Evolutionary conservation across 1,284 basidiomycete genomes (phyloP), one percentile per base, ranked within the genome.

Genomic region (Lentinula novae-zelandiae): DNA sequence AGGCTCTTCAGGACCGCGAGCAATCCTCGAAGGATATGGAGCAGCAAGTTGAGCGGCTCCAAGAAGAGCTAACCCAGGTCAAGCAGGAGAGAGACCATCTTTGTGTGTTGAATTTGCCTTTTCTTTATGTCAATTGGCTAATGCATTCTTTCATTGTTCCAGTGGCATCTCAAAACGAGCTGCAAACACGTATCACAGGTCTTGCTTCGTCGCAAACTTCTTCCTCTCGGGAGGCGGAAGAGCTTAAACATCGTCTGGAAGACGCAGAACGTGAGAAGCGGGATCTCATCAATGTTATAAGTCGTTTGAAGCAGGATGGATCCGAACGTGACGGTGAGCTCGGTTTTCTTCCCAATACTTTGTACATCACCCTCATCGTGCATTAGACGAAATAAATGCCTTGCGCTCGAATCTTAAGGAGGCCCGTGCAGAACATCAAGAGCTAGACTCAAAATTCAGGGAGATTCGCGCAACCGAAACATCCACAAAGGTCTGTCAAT

Each of bases 201-300:
- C 69, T 90, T 10, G 80, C 80, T 22, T 80, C 65, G 34, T 82
- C 85, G 0, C 83, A 86, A 46, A 78, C 81, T 0, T 75, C 82
- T 0, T 86, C 89, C 0, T 83, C 83, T 0, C 75, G 80, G 1
- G 89, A 91, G 67, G 71, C 85, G 3, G 83, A 83, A 39, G 71
- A 74, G 2, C 70, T 90, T 42, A 84, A 80, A 65, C 79, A 75
- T 60, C 82, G 83, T 40, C 75, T 89, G 3, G 86, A 90, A 5
- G 87, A 92, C 66, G 80, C 81, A 1, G 90, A 93, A 65, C 80
- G 86, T 51, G 92, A 93, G 76, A 93, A 93, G 71, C 82, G 90
- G 33, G 90, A 92, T 63, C 79, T 93, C 55, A 76, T 94, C 42
- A 81, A 79, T 42, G 86, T 91, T 27, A 82, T 93, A 9, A 90